Evolutionary conservation across 108 stramenopile species (phyloP).

Genomic region (Bacterosira constricta): DNA sequence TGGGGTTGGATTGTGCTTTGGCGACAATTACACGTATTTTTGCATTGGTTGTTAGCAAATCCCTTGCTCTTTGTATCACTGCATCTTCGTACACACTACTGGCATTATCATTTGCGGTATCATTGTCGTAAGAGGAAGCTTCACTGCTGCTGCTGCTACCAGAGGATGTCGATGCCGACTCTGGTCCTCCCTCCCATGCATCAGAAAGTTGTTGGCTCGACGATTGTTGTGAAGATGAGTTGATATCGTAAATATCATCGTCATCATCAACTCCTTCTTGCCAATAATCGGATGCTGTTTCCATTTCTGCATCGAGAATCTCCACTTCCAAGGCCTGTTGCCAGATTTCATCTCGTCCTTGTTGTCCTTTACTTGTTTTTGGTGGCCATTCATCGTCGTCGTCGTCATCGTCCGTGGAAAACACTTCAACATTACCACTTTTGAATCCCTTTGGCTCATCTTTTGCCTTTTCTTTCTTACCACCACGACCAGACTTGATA

Average conservation of each 20-base stretch:
- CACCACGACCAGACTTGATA: background rate
- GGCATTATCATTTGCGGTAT: constrained; percentile 14
- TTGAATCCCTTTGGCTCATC: constrained; percentile 19
- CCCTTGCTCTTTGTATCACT: constrained; percentile 16
- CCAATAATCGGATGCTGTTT: background rate
- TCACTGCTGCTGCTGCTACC: background rate
- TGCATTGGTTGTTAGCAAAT: constrained; percentile 44
- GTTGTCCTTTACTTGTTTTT: background rate
- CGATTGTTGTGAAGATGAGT: no score
- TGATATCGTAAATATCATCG: background rate
- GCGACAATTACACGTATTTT: constrained; percentile 32
- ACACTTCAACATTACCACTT: constrained; percentile 41
- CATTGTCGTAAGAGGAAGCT: background rate
- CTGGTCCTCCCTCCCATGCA: constrained; percentile 38
- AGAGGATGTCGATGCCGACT: background rate
- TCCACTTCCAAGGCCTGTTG: constrained; percentile 9
- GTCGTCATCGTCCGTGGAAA: constrained; percentile 12
- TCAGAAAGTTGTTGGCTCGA: background rate
- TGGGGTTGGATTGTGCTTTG: constrained; percentile 43
- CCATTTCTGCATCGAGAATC: constrained; percentile 15
- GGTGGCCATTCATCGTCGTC: constrained; percentile 12
- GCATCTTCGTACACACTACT: background rate
- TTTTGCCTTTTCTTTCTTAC: background rate
- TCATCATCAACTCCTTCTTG: background rate
- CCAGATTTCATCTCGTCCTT: background rate